Conservation (phyloP, 495 filamentous ascomycete genomes). For the Hypoxylon intermedium region DNA sequence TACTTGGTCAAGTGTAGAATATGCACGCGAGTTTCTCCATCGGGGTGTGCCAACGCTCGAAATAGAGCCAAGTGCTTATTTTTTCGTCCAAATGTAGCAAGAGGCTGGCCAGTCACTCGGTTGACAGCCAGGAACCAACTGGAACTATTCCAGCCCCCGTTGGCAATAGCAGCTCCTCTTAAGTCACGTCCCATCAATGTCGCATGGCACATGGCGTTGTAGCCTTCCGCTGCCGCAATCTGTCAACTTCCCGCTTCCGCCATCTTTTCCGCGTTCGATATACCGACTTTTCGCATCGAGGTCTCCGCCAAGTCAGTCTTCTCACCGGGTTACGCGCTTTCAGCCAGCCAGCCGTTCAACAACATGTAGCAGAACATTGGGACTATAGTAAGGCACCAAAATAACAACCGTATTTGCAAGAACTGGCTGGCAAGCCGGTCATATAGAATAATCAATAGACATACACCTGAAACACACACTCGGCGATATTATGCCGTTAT, state of each 20-base stretch:
- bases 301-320: not conserved
- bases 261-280: conserved; percentile 12
- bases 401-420: not conserved
- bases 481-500: conserved; percentile 11
- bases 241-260: conserved; percentile 12
- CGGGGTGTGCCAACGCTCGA: conserved; percentile 7
- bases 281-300: conserved; percentile 12
- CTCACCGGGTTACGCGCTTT: not conserved
- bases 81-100: conserved; percentile 20
- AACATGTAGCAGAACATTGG: not conserved
- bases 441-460: conserved; percentile 3
- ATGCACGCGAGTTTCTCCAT: conserved; percentile 13
- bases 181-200: conserved; percentile 11
- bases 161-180: conserved; percentile 10
- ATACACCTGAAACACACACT: conserved; percentile 24
- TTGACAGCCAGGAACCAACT: conserved; percentile 13
- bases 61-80: conserved; percentile 4
- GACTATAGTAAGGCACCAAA: not conserved
- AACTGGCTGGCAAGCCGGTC: not conserved
- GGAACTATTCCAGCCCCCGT: conserved; percentile 13
- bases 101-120: conserved; percentile 9
- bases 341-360: not conserved
- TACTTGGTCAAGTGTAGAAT: conserved; percentile 6
- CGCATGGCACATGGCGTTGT: conserved; percentile 7
- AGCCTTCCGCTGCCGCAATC: conserved; percentile 8